Evolutionary conservation across 495 filamentous ascomycete species (phyloP).

Genomic region (Cetradonia linearis): DNA sequence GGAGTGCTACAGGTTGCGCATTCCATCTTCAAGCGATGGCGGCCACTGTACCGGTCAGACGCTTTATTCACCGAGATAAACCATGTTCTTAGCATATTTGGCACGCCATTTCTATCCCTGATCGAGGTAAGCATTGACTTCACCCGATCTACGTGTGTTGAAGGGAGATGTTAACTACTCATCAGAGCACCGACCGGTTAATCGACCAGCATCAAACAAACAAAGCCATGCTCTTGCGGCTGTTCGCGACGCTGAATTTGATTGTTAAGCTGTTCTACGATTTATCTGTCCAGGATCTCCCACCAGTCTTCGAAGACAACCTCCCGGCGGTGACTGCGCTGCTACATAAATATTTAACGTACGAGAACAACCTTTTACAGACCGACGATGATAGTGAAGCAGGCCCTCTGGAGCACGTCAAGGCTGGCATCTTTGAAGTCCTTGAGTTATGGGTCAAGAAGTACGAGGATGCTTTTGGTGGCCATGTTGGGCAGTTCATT

Average conservation of each 20-base stretch:
- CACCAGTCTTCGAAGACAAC: conserved; percentile 83
- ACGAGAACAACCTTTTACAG: conserved; percentile 69
- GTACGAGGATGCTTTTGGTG: conserved; percentile 84
- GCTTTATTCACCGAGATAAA: conserved; percentile 86
- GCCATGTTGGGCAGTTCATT: conserved; percentile 69
- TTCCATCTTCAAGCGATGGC: conserved; percentile 95
- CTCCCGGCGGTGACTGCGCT: conserved; percentile 61
- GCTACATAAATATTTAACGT: conserved; percentile 86
- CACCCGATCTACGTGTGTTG: no score
- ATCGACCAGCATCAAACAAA: conserved; percentile 68
- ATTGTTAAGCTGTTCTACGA: conserved; percentile 89
- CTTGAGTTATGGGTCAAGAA: conserved; percentile 82
- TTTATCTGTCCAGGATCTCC: conserved; percentile 90
- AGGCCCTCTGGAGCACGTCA: conserved; percentile 70
- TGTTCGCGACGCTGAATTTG: conserved; percentile 73
- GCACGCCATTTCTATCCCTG: conserved; percentile 66
- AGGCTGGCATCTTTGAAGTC: conserved; percentile 84
- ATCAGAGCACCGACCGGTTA: conserved; percentile 61
- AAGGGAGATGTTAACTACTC: conserved; percentile 4
- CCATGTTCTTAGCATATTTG: conserved; percentile 80
- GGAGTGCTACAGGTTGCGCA: conserved; percentile 95
- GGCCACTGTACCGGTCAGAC: conserved; percentile 84
- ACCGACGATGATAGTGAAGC: conserved; percentile 81
- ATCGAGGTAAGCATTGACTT: conserved; percentile 47
- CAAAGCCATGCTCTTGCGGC: conserved; percentile 57